These are phyloP conservation scores for Fusarium multiceps DNA, from an alignment of 2,329 filamentous ascomycete genomes.

Conservation along the genomic window DNA sequence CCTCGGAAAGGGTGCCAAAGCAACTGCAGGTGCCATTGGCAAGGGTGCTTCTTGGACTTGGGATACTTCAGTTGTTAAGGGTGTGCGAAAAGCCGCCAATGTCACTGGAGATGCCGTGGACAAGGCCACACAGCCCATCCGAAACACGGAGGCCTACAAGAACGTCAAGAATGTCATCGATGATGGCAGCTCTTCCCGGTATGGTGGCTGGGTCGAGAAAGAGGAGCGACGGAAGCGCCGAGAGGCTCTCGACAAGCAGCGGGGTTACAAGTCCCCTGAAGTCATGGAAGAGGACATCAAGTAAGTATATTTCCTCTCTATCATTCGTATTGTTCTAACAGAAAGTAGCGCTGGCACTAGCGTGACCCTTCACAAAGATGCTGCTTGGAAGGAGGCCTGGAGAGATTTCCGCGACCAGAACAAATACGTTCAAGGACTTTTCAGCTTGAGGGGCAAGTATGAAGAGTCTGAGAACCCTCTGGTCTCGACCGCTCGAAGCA, in stretches of 20 bases:
- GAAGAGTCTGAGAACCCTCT: constrained; percentile 98
- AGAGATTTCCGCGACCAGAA: constrained; percentile 91
- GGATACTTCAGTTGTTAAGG: constrained; percentile 94
- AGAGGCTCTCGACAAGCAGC: constrained; percentile 76
- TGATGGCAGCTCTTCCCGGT: constrained; percentile 94
- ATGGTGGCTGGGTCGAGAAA: constrained; percentile 96
- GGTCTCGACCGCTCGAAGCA: constrained; percentile 90
- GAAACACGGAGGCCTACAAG: constrained; percentile 95
- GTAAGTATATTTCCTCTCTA: constrained; percentile 67
- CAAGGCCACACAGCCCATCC: constrained; percentile 92
- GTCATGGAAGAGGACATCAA: constrained; percentile 85
- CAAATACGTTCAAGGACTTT: constrained; percentile 87
- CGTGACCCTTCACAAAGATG: constrained; percentile 94
- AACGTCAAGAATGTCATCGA: constrained; percentile 96
- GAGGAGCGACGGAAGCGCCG: constrained; percentile 87
- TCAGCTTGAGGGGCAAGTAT: constrained; percentile 86
- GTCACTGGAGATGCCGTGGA: constrained; percentile 88
- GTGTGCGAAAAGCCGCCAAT: constrained; percentile 85
- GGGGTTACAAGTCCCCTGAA: constrained; percentile 60
- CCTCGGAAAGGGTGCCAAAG: constrained; percentile 83
- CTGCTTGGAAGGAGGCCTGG: constrained; percentile 99
- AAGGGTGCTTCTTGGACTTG: constrained; percentile 96
- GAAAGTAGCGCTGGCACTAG: constrained; percentile 85
- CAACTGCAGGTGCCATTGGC: constrained; percentile 86
- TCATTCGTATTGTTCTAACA: constrained; percentile 45